Conservation (phyloP, 805 yeast genomes). For the Komagataella pastoris region DNA sequence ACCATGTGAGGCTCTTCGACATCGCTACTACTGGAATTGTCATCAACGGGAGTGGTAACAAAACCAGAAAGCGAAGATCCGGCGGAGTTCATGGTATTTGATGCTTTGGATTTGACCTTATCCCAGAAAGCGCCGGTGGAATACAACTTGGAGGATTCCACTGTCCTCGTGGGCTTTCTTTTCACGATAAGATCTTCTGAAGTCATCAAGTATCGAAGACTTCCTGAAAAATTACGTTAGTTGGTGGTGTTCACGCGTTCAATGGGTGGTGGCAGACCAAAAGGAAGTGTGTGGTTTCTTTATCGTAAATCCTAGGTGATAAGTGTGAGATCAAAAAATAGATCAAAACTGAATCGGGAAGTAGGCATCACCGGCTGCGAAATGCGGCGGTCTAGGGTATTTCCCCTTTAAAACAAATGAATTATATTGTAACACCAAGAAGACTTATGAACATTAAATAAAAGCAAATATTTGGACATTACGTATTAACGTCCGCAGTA, state of each 20-base stretch:
- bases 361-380: background rate
- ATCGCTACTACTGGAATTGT: background rate
- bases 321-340: background rate
- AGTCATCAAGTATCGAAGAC: background rate
- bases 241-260: background rate
- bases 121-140: background rate
- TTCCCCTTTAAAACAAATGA: background rate
- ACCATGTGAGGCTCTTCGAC: background rate
- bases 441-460: background rate
- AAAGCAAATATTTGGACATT: background rate
- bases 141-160: background rate
- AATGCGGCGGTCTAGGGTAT: background rate
- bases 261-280: background rate
- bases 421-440: background rate
- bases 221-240: background rate
- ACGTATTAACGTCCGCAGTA: conserved; percentile 32
- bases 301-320: background rate
- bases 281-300: background rate
- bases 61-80: background rate
- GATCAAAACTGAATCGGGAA: background rate
- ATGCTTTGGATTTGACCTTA: conserved; percentile 1
- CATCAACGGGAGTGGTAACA: background rate
- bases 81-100: background rate
- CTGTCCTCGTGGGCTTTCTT: background rate
- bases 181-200: background rate